phyloP scores from a whole-genome alignment of 108 stramenopile species.

The Conticribra guillardii region DNA sequence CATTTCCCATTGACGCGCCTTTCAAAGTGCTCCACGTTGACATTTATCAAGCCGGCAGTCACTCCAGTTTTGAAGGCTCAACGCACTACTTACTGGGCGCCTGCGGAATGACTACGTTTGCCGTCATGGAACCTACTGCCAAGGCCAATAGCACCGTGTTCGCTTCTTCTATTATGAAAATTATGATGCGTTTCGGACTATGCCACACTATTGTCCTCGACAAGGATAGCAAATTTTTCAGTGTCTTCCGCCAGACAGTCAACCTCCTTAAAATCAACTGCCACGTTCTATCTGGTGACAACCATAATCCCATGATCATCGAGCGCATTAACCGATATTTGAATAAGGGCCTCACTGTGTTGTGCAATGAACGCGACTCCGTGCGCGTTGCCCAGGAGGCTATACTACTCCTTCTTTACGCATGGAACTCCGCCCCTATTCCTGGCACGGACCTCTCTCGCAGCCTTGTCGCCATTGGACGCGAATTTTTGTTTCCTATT shows the following conservation, averaged over 20 bases:
- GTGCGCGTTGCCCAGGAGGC: background rate
- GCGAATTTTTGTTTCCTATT: constrained; percentile 40
- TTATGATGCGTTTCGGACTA: constrained; percentile 7
- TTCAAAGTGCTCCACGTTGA: constrained; percentile 17
- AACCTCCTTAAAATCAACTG: constrained; percentile 12
- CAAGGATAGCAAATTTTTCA: constrained; percentile 11
- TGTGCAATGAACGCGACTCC: constrained; percentile 9
- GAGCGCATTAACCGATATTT: constrained; percentile 28
- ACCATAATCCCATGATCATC: constrained; percentile 37
- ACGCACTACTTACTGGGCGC: background rate
- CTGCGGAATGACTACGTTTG: constrained; percentile 21
- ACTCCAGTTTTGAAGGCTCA: constrained; percentile 6
- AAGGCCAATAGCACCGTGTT: background rate
- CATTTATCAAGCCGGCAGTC: constrained; percentile 15
- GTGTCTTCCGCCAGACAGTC: background rate
- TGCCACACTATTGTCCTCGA: constrained; percentile 11
- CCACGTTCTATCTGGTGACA: constrained; percentile 14
- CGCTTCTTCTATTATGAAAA: constrained; percentile 21
- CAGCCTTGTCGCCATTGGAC: constrained; percentile 21
- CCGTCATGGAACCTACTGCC: background rate
- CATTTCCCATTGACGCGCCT: constrained; percentile 2
- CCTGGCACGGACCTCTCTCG: constrained; percentile 25
- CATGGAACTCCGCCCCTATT: constrained; percentile 35
- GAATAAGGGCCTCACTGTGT: constrained; percentile 18
- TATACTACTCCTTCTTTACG: constrained; percentile 7